Evolutionary conservation across 495 filamentous ascomycete species (phyloP).

Genomic region (Aspergillus cavernicola): DNA sequence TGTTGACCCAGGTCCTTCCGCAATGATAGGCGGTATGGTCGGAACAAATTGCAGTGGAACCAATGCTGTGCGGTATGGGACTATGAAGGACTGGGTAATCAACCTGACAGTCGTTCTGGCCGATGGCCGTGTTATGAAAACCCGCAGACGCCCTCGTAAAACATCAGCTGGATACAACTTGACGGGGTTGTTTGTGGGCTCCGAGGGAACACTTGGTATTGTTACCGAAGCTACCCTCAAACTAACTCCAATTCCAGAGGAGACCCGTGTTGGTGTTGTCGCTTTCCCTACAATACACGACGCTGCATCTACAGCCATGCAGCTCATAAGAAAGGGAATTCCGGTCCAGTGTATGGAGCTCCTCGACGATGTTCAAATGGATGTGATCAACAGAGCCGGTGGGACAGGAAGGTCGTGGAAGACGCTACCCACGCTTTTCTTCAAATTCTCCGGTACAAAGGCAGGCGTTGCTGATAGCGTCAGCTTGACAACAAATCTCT

Average conservation of each 20-base stretch:
- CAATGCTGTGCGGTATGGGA: slow-evolving; percentile 90
- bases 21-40: slow-evolving; percentile 93
- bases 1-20: slow-evolving; percentile 68
- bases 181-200: slow-evolving; percentile 80
- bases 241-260: slow-evolving; percentile 71
- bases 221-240: slow-evolving; percentile 85
- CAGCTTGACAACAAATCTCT: slow-evolving; percentile 62
- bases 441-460: slow-evolving; percentile 85
- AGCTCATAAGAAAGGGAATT: slow-evolving; percentile 74
- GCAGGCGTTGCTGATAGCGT: slow-evolving; percentile 81
- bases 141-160: slow-evolving; percentile 58
- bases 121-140: slow-evolving; percentile 90
- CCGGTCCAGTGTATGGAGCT: slow-evolving; percentile 88
- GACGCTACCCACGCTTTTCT: slow-evolving; percentile 83
- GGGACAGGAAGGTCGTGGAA: slow-evolving; percentile 69
- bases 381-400: slow-evolving; percentile 79
- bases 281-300: slow-evolving; percentile 73
- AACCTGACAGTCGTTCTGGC: slow-evolving; percentile 88
- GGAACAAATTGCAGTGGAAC: slow-evolving; percentile 92
- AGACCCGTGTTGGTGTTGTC: slow-evolving; percentile 78
- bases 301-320: slow-evolving; percentile 76
- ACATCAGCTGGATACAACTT: slow-evolving; percentile 85
- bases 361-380: slow-evolving; percentile 92
- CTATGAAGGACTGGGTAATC: slow-evolving; percentile 96
- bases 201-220: slow-evolving; percentile 89